Conservation (phyloP, 2,329 filamentous ascomycete species). For the Phyllachora maydis region DNA sequence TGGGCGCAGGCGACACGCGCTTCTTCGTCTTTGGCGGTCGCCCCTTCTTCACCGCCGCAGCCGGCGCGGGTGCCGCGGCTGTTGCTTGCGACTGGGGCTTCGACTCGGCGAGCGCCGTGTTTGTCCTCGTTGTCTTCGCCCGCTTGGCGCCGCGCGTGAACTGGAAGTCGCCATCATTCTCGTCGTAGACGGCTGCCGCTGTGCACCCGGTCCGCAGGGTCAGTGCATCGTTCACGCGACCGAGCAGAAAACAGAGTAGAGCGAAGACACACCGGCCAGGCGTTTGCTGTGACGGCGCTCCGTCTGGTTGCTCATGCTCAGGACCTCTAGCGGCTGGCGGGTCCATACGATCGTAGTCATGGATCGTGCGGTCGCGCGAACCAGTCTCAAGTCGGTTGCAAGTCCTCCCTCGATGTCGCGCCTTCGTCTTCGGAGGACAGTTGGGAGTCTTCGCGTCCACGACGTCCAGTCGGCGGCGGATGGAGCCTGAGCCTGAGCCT, state of each 20-base stretch:
- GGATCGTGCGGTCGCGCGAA: conserved; percentile 26
- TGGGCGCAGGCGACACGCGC: conserved; percentile 9
- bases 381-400: too few species aligned
- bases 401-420: too few species aligned
- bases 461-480: too few species aligned
- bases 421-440: too few species aligned
- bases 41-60: conserved; percentile 13
- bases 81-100: conserved; percentile 14
- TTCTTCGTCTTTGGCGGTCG: conserved; percentile 11
- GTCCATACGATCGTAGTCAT: conserved; percentile 51
- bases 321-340: conserved; percentile 41
- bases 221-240: conserved; percentile 9
- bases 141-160: conserved; percentile 51
- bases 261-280: conserved; percentile 26
- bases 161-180: conserved; percentile 58
- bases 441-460: too few species aligned
- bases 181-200: conserved; percentile 32
- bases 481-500: too few species aligned
- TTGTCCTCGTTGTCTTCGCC: conserved; percentile 35
- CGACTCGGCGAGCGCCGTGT: too few species aligned
- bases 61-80: conserved; percentile 14
- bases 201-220: conserved; percentile 3
- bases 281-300: conserved; percentile 45
- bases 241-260: conserved; percentile 6
- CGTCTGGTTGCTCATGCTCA: conserved; percentile 47